Percentiles rank a stretch among this genome's conserved stretches.
phyloP scores from a whole-genome alignment of 2,329 filamentous ascomycete genomes.

The Thermoascus crustaceus region DNA sequence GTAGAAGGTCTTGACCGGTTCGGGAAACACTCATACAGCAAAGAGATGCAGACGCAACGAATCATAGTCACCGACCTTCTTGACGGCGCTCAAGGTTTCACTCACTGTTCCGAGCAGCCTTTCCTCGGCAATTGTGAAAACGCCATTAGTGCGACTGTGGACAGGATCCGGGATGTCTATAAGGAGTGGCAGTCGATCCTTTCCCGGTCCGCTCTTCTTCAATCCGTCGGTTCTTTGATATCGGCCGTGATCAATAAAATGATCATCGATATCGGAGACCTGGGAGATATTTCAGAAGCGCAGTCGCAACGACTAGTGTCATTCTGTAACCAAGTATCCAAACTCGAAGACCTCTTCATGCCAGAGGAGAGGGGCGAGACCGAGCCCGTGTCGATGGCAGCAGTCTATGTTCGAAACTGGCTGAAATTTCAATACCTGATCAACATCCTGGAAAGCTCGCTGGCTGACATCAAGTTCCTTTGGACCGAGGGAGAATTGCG shows the following conservation, averaged over 20 bases:
- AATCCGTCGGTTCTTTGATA: constrained; percentile 52
- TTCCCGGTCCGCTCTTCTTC: constrained; percentile 52
- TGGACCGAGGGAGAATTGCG: constrained; percentile 58
- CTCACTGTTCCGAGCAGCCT: constrained; percentile 50
- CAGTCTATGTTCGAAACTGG: constrained; percentile 56
- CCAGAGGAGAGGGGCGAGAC: constrained; percentile 31
- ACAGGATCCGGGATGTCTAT: constrained; percentile 50
- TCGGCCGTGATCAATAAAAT: constrained; percentile 51
- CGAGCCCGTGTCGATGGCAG: constrained; percentile 44
- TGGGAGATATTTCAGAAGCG: constrained; percentile 55
- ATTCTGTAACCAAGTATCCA: constrained; percentile 49
- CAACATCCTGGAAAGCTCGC: constrained; percentile 54
- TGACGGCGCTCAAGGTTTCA: constrained; percentile 56
- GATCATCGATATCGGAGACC: constrained; percentile 54
- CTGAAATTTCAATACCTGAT: constrained; percentile 57
- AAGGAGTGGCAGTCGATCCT: constrained; percentile 50
- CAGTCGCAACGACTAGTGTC: constrained; percentile 52
- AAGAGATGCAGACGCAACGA: constrained; percentile 57
- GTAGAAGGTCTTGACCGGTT: constrained; percentile 50
- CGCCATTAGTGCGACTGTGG: constrained; percentile 50
- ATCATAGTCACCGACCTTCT: constrained; percentile 55
- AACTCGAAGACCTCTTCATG: constrained; percentile 50
- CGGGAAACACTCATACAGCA: constrained; percentile 53
- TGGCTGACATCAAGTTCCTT: constrained; percentile 58
- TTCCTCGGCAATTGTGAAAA: constrained; percentile 54